Conservation (phyloP, 2,329 filamentous ascomycete species). For the Paraconiothyrium brasiliense region DNA sequence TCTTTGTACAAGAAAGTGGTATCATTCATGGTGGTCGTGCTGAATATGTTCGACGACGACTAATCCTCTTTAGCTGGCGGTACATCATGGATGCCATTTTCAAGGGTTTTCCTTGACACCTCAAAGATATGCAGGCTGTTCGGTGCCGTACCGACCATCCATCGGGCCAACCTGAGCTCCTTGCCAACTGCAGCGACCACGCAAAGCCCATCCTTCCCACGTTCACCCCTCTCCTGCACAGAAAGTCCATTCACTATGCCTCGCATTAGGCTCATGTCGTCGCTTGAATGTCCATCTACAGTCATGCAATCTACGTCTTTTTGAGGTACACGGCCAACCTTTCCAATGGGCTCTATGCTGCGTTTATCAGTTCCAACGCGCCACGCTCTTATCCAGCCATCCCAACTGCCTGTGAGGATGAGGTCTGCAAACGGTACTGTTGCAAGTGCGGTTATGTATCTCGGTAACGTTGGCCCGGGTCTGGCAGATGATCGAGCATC, state of each 20-base stretch:
- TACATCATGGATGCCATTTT: slow-evolving; percentile 28
- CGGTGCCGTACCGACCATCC: slow-evolving; percentile 73
- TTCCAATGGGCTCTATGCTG: slow-evolving; percentile 73
- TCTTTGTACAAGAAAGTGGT: slow-evolving; percentile 3
- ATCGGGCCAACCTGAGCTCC: slow-evolving; percentile 85
- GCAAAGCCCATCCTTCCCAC: slow-evolving; percentile 77
- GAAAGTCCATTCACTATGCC: slow-evolving; percentile 91
- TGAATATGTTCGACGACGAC: slow-evolving; percentile 5
- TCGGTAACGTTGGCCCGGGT: slow-evolving; percentile 68
- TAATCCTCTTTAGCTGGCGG: slow-evolving; percentile 22
- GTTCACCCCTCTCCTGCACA: slow-evolving; percentile 83
- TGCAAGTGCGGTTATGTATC: slow-evolving; percentile 89
- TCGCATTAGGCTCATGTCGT: slow-evolving; percentile 58
- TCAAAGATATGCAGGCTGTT: slow-evolving; percentile 93
- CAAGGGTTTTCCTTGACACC: slow-evolving; percentile 61
- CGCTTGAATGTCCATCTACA: slow-evolving; percentile 21
- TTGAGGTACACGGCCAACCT: slow-evolving; percentile 61
- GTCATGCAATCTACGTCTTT: slow-evolving; percentile 24
- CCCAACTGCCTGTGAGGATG: slow-evolving; percentile 93
- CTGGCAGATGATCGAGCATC: slow-evolving; percentile 64
- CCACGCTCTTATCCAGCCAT: slow-evolving; percentile 88
- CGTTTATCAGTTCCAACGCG: slow-evolving; percentile 80
- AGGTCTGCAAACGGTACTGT: slow-evolving; percentile 91
- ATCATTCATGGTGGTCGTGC: slow-evolving; percentile 20
- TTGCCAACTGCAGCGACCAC: slow-evolving; percentile 87